Percentiles rank a stretch among this genome's conserved stretches.
Conservation (phyloP, 371 early-diverging fungal genomes). For the Capillidium heterosporum region DNA sequence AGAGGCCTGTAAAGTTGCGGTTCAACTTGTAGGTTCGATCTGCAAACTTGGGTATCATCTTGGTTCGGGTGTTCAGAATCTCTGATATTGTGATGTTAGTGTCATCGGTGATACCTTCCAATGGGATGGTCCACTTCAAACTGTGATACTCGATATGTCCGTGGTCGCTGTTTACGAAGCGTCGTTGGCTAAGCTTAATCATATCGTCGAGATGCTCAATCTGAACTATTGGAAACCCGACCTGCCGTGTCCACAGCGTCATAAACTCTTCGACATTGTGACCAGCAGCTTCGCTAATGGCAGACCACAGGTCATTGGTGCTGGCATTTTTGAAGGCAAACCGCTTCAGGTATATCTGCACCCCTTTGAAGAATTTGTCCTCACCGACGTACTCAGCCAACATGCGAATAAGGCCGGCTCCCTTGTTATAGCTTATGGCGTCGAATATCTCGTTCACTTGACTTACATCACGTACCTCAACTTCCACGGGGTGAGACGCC, state of each 20-base stretch:
- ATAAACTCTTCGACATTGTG: conserved; percentile 57
- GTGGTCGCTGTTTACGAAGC: not conserved
- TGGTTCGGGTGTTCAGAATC: conserved; percentile 13
- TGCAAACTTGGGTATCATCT: conserved; percentile 7
- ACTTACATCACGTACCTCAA: conserved; percentile 55
- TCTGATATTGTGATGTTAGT: conserved; percentile 15
- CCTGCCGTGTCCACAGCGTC: conserved; percentile 71
- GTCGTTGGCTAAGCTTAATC: conserved; percentile 10
- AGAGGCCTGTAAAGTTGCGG: conserved; percentile 35
- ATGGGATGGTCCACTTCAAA: conserved; percentile 14
- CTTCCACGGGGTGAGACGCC: conserved; percentile 87
- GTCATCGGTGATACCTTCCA: conserved; percentile 8
- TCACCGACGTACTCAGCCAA: conserved; percentile 57
- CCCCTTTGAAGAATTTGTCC: conserved; percentile 52
- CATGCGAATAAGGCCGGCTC: conserved; percentile 89
- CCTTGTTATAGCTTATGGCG: conserved; percentile 73
- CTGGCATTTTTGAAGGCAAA: conserved; percentile 68
- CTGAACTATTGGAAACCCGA: conserved; percentile 66
- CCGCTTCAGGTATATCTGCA: conserved; percentile 57
- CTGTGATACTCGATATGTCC: conserved; percentile 55
- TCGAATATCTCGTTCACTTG: conserved; percentile 75
- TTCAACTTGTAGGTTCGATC: conserved; percentile 37
- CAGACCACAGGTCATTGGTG: conserved; percentile 72
- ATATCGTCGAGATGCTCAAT: conserved; percentile 12
- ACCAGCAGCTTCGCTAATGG: conserved; percentile 46